A percentile compares a stretch with the other conserved stretches of the same genome.
phyloP scores from a whole-genome alignment of 2,329 filamentous ascomycete species.

The Pyrenophora graminea region DNA sequence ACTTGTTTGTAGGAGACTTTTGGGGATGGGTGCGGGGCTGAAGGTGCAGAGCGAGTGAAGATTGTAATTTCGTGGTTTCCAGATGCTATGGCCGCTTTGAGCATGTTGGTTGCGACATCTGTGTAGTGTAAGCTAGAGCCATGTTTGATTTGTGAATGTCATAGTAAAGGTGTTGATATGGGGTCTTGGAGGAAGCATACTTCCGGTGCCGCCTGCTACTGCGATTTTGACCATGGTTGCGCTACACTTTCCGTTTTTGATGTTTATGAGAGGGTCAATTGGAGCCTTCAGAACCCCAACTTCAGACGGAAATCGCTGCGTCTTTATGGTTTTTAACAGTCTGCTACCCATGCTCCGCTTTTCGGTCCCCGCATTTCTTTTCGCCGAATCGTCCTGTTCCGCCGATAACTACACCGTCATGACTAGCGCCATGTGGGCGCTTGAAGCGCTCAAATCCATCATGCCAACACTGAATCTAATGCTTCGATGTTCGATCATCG shows the following conservation, averaged over 20 bases:
- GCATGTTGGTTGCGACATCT: constrained; percentile 60
- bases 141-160: not conserved
- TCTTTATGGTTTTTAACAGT: not conserved
- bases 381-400: not conserved
- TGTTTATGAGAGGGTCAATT: not conserved
- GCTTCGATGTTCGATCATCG: not conserved
- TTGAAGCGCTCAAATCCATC: not conserved
- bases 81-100: constrained; percentile 55
- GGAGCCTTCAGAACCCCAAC: too few species aligned
- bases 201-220: constrained; percentile 44
- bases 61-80: constrained; percentile 59
- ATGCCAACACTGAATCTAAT: too few species aligned
- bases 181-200: constrained; percentile 22
- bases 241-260: not conserved
- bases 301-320: not conserved
- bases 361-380: not conserved
- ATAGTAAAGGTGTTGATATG: not conserved
- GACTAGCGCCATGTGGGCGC: constrained; percentile 1
- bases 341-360: not conserved
- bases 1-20: constrained; percentile 50
- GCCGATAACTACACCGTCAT: constrained; percentile 1
- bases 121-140: not conserved
- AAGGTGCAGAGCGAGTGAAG: constrained; percentile 50
- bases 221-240: constrained; percentile 41
- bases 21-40: constrained; percentile 9